Evolutionary conservation across 75 land plant genomes (phyloP).

Genomic region (Cunninghamia lanceolata): DNA sequence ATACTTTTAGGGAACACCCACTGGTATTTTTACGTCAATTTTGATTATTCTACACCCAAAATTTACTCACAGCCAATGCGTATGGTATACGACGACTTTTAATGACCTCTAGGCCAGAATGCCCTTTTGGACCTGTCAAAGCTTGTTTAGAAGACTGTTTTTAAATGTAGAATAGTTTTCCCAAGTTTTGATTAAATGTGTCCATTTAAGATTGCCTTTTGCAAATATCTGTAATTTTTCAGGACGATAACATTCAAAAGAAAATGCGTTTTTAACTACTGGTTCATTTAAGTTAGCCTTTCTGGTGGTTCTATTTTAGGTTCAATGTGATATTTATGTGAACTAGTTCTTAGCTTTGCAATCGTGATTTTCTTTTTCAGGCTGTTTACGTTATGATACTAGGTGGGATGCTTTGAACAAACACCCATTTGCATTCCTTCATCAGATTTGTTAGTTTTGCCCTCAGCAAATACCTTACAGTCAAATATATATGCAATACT

Average conservation of each 20-base stretch:
- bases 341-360: not conserved
- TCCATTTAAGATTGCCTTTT: not conserved
- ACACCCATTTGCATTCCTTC: not conserved
- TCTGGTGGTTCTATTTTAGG: not conserved
- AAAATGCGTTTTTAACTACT: not conserved
- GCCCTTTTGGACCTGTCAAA: not conserved
- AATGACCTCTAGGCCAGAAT: no score
- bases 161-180: no score
- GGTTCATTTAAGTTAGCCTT: not conserved
- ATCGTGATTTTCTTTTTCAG: not conserved
- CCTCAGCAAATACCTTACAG: not conserved
- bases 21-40: not conserved
- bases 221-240: not conserved
- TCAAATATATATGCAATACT: not conserved
- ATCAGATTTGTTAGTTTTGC: not conserved
- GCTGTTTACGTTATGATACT: not conserved
- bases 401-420: not conserved
- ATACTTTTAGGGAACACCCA: not conserved
- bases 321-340: not conserved
- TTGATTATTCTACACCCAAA: not conserved
- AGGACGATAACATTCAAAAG: not conserved
- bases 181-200: no score
- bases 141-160: not conserved
- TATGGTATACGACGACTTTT: not conserved
- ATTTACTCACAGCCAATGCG: not conserved